Conservation (phyloP, 768 basidiomycete species). For the Arthromyces matolae region DNA sequence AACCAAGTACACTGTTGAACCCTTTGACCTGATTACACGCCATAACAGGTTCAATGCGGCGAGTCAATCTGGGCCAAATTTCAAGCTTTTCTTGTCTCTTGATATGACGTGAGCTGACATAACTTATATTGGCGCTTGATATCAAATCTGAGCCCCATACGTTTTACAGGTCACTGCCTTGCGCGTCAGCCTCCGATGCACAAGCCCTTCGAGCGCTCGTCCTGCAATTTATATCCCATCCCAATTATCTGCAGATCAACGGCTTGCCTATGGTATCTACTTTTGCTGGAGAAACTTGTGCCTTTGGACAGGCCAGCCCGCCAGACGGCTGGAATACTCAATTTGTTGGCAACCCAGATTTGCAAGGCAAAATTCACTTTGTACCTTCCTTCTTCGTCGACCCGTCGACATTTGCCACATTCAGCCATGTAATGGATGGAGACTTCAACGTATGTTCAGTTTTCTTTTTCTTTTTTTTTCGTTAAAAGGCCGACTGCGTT, state of each 20-base stretch:
- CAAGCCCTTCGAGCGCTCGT: conserved; percentile 50
- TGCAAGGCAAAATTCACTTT: conserved; percentile 54
- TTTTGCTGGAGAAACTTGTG: conserved; percentile 68
- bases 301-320: conserved; percentile 53
- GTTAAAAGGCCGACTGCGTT: conserved; percentile 7
- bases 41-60: conserved; percentile 52
- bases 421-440: conserved; percentile 49
- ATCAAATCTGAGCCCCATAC: neutral
- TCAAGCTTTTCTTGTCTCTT: conserved; percentile 75
- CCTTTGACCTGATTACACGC: neutral
- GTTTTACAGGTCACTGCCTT: conserved; percentile 47
- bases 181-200: conserved; percentile 45
- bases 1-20: neutral
- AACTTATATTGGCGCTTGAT: neutral
- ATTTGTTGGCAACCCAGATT: conserved; percentile 43
- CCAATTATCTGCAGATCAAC: conserved; percentile 52
- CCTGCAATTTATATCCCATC: conserved; percentile 46
- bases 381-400: conserved; percentile 70
- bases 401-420: conserved; percentile 44
- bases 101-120: conserved; percentile 78
- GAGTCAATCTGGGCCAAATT: conserved; percentile 43
- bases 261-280: conserved; percentile 59
- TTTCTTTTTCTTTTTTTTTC: conserved; percentile 3
- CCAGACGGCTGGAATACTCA: conserved; percentile 55
- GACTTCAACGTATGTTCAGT: conserved; percentile 48